Percentiles rank a stretch among this genome's conserved stretches.
Evolutionary conservation across 202 grass and related monocot species (phyloP).

Genomic region (Eragrostis tef): DNA sequence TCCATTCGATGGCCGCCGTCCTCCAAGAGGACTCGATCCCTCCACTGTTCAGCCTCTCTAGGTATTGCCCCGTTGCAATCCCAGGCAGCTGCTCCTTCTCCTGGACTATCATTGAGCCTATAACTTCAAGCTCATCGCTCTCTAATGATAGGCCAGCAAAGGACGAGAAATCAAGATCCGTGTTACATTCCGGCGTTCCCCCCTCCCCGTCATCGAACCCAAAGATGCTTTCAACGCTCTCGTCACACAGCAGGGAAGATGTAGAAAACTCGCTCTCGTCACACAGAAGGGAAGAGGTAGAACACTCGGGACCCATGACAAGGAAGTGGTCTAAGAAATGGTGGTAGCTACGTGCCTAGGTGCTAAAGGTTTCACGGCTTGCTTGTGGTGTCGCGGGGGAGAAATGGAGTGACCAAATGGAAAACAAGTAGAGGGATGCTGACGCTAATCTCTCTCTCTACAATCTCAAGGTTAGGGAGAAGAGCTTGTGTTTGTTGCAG

Average conservation of each 20-base stretch:
- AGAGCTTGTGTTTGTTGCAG: conserved; percentile 3
- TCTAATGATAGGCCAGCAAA: conserved; percentile 31
- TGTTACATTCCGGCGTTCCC: conserved; percentile 20
- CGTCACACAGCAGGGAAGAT: conserved; percentile 45
- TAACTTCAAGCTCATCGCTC: conserved; percentile 40
- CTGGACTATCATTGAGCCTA: conserved; percentile 48
- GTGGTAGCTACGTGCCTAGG: not conserved
- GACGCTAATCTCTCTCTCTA: not conserved
- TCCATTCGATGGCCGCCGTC: conserved; percentile 57
- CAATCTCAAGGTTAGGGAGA: conserved; percentile 11
- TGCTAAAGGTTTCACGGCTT: conserved; percentile 1
- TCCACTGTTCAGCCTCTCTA: conserved; percentile 44
- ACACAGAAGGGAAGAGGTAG: conserved; percentile 43
- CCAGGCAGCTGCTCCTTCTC: conserved; percentile 53
- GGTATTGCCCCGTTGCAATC: conserved; percentile 26
- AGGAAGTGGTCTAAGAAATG: conserved; percentile 15
- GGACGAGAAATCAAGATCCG: conserved; percentile 7
- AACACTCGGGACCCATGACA: conserved; percentile 13
- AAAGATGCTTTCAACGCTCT: conserved; percentile 46
- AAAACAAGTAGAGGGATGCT: not conserved
- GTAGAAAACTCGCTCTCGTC: conserved; percentile 32
- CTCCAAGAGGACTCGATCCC: conserved; percentile 48
- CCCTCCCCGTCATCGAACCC: conserved; percentile 6
- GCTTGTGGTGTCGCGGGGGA: conserved; percentile 3
- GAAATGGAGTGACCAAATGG: not conserved